A percentile compares a stretch with the other conserved stretches of the same genome.
phyloP scores from a whole-genome alignment of 352 stramenopile genomes.

The Aphanomyces invadans region DNA sequence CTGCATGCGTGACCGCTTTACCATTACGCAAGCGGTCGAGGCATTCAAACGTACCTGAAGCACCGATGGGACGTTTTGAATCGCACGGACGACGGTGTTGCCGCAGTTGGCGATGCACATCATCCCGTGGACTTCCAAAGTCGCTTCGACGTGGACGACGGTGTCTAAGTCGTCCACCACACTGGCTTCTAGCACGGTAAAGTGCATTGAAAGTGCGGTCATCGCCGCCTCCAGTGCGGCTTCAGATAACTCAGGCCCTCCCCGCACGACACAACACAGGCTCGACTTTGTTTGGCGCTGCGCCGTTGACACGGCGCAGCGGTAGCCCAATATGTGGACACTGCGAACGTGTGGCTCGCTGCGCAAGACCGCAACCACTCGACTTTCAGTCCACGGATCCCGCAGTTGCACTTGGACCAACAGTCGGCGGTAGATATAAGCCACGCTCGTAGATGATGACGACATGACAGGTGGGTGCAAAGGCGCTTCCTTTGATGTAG shows the following conservation, averaged over 20 bases:
- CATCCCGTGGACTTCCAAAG: constrained; percentile 56
- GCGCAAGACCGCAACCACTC: constrained; percentile 37
- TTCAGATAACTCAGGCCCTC: background rate
- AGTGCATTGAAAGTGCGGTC: background rate
- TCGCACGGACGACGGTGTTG: constrained; percentile 54
- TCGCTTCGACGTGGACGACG: background rate
- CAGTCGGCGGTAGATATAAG: constrained; percentile 18
- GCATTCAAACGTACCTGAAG: constrained; percentile 33
- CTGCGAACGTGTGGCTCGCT: constrained; percentile 38
- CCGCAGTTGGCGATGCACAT: constrained; percentile 78
- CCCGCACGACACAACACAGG: constrained; percentile 11
- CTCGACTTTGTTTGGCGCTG: background rate
- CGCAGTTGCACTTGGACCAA: constrained; percentile 22
- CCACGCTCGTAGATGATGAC: background rate
- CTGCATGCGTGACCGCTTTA: background rate
- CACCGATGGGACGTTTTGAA: constrained; percentile 38
- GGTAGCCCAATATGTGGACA: constrained; percentile 33
- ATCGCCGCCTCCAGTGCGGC: background rate
- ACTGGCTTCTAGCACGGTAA: constrained; percentile 6
- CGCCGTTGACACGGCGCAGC: background rate
- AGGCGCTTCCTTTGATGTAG: no score
- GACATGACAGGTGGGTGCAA: background rate
- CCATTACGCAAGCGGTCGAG: no score
- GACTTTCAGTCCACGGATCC: background rate
- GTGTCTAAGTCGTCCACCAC: constrained; percentile 1